Evolutionary conservation across 306 rosid genomes (phyloP).

Genomic region (Delonix regia): DNA sequence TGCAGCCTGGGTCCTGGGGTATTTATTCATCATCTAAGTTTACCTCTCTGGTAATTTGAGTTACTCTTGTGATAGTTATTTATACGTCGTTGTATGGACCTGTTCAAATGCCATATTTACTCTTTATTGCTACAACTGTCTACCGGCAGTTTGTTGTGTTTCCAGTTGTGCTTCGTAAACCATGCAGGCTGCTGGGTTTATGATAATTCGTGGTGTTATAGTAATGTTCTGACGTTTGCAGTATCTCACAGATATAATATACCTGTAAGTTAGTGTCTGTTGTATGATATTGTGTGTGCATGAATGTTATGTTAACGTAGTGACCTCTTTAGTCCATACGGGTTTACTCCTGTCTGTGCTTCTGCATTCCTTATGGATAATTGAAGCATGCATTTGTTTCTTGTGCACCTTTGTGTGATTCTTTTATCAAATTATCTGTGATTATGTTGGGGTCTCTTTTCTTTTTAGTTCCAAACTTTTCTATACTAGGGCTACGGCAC

Average conservation of each 20-base stretch:
- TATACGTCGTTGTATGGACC: not conserved
- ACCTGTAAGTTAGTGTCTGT: constrained; percentile 33
- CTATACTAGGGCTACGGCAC: not conserved
- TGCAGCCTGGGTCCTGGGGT: no score
- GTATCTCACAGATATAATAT: constrained; percentile 33
- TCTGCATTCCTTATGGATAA: constrained; percentile 15
- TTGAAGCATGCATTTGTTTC: constrained; percentile 7
- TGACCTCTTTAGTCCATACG: not conserved
- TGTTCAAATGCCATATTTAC: not conserved
- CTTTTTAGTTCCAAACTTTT: not conserved
- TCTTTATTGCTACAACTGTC: not conserved
- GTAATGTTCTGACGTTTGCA: constrained; percentile 35
- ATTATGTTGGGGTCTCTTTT: not conserved
- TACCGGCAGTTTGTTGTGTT: constrained; percentile 6
- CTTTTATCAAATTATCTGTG: not conserved
- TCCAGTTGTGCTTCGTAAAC: constrained; percentile 23
- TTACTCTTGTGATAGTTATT: not conserved
- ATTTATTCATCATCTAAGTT: not conserved
- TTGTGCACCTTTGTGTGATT: not conserved
- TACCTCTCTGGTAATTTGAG: not conserved
- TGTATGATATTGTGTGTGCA: constrained; percentile 1
- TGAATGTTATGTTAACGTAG: constrained; percentile 10
- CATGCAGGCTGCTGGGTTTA: constrained; percentile 40
- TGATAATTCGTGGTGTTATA: constrained; percentile 22
- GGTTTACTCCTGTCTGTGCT: not conserved